These are phyloP conservation scores for Coemansia sp. DNA, from an alignment of 192 early-diverging fungal genomes.

Conservation along the genomic window DNA sequence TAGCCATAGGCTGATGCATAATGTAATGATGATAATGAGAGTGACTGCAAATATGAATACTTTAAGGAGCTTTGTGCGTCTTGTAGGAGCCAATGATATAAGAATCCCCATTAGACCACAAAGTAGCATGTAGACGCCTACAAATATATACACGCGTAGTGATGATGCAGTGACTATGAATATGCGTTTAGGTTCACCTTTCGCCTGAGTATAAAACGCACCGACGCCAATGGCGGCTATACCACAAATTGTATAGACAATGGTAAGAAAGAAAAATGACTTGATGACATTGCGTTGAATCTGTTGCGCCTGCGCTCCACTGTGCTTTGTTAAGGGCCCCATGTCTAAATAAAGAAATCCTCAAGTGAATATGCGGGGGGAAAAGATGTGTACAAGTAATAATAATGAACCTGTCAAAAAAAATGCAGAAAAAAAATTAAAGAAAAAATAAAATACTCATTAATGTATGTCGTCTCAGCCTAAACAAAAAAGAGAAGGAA, in stretches of 20 bases:
- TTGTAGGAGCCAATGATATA: constrained; percentile 26
- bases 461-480: no score
- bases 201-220: constrained; percentile 22
- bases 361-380: not conserved
- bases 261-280: no score
- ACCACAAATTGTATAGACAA: constrained; percentile 11
- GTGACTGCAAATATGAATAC: constrained; percentile 11
- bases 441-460: no score
- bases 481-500: not conserved
- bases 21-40: constrained; percentile 13
- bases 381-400: not conserved
- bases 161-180: constrained; percentile 15
- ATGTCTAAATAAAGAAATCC: not conserved
- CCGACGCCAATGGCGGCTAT: constrained; percentile 18
- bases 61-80: constrained; percentile 20
- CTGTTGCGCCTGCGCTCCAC: no score
- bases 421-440: constrained; percentile 3
- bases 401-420: not conserved
- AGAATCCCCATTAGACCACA: constrained; percentile 17
- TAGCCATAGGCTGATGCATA: constrained; percentile 25
- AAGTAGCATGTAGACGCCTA: constrained; percentile 23
- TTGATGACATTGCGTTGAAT: not conserved
- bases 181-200: constrained; percentile 10
- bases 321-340: not conserved
- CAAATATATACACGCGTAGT: constrained; percentile 22